Conservation (phyloP, 2,329 filamentous ascomycete genomes). For the Amphichorda felina region DNA sequence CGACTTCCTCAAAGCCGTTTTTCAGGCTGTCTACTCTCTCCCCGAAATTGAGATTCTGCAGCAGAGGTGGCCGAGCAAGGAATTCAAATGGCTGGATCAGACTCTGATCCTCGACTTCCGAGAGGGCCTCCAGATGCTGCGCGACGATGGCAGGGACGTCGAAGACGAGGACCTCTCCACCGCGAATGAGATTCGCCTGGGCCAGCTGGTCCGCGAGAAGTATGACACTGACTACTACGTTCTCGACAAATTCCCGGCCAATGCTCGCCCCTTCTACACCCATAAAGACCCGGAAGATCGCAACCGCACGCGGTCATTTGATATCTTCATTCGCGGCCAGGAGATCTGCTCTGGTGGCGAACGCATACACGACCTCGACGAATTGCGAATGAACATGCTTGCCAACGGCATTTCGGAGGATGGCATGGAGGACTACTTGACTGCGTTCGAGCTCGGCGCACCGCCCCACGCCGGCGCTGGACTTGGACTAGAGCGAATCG, state of each 20-base stretch:
- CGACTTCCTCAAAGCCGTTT: constrained; percentile 66
- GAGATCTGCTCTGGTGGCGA: constrained; percentile 89
- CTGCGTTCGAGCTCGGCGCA: constrained; percentile 78
- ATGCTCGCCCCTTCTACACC: constrained; percentile 81
- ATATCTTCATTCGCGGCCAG: constrained; percentile 88
- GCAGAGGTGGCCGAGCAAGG: constrained; percentile 73
- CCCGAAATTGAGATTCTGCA: constrained; percentile 71
- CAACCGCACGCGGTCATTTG: constrained; percentile 78
- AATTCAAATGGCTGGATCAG: constrained; percentile 76
- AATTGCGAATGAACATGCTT: constrained; percentile 69
- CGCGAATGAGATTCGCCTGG: constrained; percentile 75
- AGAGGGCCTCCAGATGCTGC: constrained; percentile 71
- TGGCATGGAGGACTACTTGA: constrained; percentile 84
- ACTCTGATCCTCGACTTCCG: constrained; percentile 73
- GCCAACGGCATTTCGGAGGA: constrained; percentile 63
- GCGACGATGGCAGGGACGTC: constrained; percentile 68
- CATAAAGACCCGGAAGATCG: constrained; percentile 68
- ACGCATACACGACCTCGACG: constrained; percentile 71
- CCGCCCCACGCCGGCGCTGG: constrained; percentile 85
- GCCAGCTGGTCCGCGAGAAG: constrained; percentile 74
- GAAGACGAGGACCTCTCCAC: constrained; percentile 71
- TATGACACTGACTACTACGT: constrained; percentile 88
- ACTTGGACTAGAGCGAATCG: constrained; percentile 77
- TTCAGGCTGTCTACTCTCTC: constrained; percentile 26
- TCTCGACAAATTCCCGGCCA: constrained; percentile 81